These are phyloP conservation scores for Vigna unguiculata DNA, from an alignment of 306 rosid genomes.

Conservation along the genomic window DNA sequence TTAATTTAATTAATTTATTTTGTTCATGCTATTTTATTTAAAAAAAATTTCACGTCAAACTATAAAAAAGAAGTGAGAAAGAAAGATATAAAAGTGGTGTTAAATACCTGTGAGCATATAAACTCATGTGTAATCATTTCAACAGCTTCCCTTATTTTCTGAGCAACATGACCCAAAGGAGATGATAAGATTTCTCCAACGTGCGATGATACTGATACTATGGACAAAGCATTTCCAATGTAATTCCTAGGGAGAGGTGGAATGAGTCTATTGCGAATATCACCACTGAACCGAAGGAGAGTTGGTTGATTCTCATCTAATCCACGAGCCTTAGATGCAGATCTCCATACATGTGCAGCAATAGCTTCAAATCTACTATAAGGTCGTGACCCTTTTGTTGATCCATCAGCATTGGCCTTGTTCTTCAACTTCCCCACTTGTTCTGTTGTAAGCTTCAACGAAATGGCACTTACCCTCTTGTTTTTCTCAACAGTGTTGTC, in stretches of 20 bases:
- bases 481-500: not conserved
- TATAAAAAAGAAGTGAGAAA: not conserved
- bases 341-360: not conserved
- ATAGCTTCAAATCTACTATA: slow-evolving; percentile 20
- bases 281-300: not conserved
- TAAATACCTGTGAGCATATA: not conserved
- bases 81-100: not conserved
- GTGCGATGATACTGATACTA: not conserved
- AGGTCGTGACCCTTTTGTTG: slow-evolving; percentile 2
- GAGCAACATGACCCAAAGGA: not conserved
- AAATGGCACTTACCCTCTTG: not conserved
- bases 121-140: not conserved
- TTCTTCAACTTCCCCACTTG: slow-evolving; percentile 27
- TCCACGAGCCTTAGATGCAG: not conserved
- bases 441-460: slow-evolving; percentile 12
- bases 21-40: no score
- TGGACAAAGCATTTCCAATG: not conserved
- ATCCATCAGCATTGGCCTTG: not conserved
- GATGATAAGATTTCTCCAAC: not conserved
- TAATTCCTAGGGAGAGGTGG: not conserved
- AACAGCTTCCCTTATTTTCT: not conserved
- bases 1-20: no score
- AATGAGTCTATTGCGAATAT: not conserved
- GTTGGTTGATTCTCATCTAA: not conserved
- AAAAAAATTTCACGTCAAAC: not conserved